A percentile compares a stretch with the other conserved stretches of the same genome.
Conservation (phyloP, 2,329 filamentous ascomycete species). For the Capronia coronata region DNA sequence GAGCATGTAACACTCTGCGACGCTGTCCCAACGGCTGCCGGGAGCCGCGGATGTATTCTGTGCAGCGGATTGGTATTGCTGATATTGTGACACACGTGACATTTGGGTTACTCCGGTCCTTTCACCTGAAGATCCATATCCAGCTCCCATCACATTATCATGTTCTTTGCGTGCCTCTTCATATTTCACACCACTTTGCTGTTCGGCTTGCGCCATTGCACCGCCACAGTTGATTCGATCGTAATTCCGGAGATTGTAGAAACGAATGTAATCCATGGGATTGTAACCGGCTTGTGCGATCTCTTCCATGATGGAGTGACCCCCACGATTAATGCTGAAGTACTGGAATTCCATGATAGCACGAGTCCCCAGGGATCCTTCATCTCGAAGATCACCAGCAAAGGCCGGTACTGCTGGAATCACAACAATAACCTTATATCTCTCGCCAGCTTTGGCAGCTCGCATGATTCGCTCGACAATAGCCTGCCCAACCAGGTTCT, state of each 20-base stretch:
- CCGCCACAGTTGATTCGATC: conserved; percentile 64
- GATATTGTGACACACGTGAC: conserved; percentile 43
- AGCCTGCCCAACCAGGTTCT: conserved; percentile 70
- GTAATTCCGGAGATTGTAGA: conserved; percentile 79
- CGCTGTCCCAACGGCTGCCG: conserved; percentile 62
- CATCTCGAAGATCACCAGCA: conserved; percentile 67
- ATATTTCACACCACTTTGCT: conserved; percentile 41
- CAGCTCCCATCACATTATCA: conserved; percentile 44
- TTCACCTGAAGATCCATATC: conserved; percentile 39
- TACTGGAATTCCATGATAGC: conserved; percentile 90
- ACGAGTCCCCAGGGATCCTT: conserved; percentile 67
- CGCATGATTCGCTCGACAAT: conserved; percentile 71
- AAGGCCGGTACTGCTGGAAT: conserved; percentile 79
- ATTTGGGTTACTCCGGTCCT: conserved; percentile 22
- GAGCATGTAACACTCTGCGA: conserved; percentile 78
- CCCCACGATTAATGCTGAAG: conserved; percentile 68
- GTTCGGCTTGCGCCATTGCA: conserved; percentile 35
- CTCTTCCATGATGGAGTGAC: conserved; percentile 68
- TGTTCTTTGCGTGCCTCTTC: conserved; percentile 41
- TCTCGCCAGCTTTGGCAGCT: conserved; percentile 58
- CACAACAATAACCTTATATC: conserved; percentile 68
- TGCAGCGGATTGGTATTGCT: conserved; percentile 67
- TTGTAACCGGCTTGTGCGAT: conserved; percentile 61
- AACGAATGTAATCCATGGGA: conserved; percentile 66
- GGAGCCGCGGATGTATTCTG: conserved; percentile 44